A percentile compares a stretch with the other conserved stretches of the same genome.
phyloP scores from a whole-genome alignment of 106 monocot species.

The Iris macrosiphon region DNA sequence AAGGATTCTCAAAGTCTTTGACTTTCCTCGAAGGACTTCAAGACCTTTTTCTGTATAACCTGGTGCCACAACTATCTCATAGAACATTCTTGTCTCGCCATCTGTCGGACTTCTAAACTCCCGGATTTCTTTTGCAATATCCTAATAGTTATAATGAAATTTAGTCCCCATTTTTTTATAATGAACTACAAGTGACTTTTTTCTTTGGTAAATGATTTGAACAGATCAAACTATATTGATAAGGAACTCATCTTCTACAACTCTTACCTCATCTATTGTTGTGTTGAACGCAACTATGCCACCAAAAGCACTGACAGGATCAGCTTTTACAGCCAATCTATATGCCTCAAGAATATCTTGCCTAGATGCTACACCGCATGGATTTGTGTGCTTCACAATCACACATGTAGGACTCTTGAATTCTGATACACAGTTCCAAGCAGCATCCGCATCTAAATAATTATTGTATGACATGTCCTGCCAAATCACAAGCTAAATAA shows the following conservation, averaged over 20 bases:
- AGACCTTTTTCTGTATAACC: slow-evolving; percentile 82
- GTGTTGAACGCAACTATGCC: slow-evolving; percentile 97
- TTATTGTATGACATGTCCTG: slow-evolving; percentile 99
- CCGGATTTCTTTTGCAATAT: slow-evolving; percentile 96
- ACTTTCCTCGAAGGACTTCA: slow-evolving; percentile 84
- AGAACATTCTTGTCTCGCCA: slow-evolving; percentile 91
- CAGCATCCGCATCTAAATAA: slow-evolving; percentile 98
- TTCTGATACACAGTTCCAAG: slow-evolving; percentile 99
- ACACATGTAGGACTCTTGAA: slow-evolving; percentile 88
- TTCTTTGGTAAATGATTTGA: too few relatives aligned
- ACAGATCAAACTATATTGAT: neutral
- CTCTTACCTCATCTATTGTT: slow-evolving; percentile 67
- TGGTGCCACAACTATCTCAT: slow-evolving; percentile 94
- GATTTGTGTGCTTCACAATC: slow-evolving; percentile 96
- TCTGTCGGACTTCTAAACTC: slow-evolving; percentile 92
- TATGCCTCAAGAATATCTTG: slow-evolving; percentile 88
- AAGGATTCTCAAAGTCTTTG: slow-evolving; percentile 89
- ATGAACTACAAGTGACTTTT: too few relatives aligned
- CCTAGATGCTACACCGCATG: slow-evolving; percentile 63
- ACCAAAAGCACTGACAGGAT: slow-evolving; percentile 96
- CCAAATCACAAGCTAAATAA: neutral
- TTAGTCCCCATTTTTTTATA: too few relatives aligned
- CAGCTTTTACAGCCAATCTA: slow-evolving; percentile 84
- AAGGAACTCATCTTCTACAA: too few relatives aligned
- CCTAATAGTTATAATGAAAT: slow-evolving; percentile 28